Evolutionary conservation across 2,329 filamentous ascomycete genomes (phyloP), one percentile per base, ranked within the genome.

Genomic region (Helicocarpus griseus): DNA sequence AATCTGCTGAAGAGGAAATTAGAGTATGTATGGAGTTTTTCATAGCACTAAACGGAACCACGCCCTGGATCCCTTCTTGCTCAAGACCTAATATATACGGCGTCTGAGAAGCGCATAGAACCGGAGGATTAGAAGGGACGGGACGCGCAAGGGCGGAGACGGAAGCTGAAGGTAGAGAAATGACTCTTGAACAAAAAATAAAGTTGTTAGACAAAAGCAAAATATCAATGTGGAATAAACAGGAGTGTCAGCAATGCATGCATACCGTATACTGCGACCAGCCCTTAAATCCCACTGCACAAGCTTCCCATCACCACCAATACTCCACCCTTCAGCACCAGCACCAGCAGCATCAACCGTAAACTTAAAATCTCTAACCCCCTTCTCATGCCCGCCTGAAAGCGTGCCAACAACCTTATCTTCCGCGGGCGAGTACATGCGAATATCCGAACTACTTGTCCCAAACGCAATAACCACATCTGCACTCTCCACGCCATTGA

Each of bases 331-430:
- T 56, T 73, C 71, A 21, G 65, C 60, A 49, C 58, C 62, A 21
- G 68, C 63, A 6, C 61, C 62, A 21, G 68, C 63, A 6, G 61
- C 62, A 29, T 66, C 63, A 39, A 67, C 62, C 6, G 70, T 71
- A 57, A 78, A 78, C 57, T 74, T 74, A 62, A 78, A 77, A 56
- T 76, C 73, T 57, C 65, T 68, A 48, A 77, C 68, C 29, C 70
- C 73, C 53, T 69, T 70, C 14, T 75, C 69, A 58, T 78, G 75
- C 5, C 60, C 73, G 41, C 69, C 73, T 26, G 64, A 65, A 46
- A 78, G 60, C 7, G 62, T 68, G 7, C 69, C 70, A 5, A 76
- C 64, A 40, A 75, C 60, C 59, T 71, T 72, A 50, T 72, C 73
- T 57, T 77, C 73, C 3, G 65, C 60, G 19, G 74, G 72, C 17